phyloP scores from a whole-genome alignment of 2,329 filamentous ascomycete species.

The Hymenoscyphus fructigenus region DNA sequence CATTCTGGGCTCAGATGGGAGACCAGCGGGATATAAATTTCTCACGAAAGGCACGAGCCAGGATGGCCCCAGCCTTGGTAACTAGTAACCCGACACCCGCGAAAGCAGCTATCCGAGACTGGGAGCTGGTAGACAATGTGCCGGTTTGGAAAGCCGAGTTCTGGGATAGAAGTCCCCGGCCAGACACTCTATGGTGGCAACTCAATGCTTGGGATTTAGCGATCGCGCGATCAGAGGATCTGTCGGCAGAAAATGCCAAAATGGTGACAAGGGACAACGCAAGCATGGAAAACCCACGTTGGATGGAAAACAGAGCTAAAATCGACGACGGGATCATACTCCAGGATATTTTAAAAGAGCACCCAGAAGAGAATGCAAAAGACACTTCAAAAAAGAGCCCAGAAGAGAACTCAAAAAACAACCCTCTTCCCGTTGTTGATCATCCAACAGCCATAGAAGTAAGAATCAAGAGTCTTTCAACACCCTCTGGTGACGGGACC shows the following conservation, averaged over 20 bases:
- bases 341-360: not conserved
- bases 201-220: not conserved
- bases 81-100: not conserved
- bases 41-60: not conserved
- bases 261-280: not conserved
- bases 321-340: not conserved
- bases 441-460: not conserved
- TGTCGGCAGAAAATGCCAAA: not conserved
- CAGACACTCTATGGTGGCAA: not conserved
- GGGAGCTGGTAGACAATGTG: not conserved
- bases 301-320: not conserved
- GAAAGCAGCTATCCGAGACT: slow-evolving; percentile 9
- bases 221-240: not conserved
- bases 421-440: not conserved
- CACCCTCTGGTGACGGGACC: not conserved
- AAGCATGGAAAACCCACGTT: not conserved
- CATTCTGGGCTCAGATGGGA: slow-evolving; percentile 11
- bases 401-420: not conserved
- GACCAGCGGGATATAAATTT: not conserved
- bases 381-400: not conserved
- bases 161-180: slow-evolving; percentile 8
- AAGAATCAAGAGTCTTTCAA: not conserved
- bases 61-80: not conserved
- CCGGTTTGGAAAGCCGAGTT: not conserved
- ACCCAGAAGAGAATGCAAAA: not conserved